phyloP scores from a whole-genome alignment of 2,329 filamentous ascomycete species.

The Hyphodiscus sp. region DNA sequence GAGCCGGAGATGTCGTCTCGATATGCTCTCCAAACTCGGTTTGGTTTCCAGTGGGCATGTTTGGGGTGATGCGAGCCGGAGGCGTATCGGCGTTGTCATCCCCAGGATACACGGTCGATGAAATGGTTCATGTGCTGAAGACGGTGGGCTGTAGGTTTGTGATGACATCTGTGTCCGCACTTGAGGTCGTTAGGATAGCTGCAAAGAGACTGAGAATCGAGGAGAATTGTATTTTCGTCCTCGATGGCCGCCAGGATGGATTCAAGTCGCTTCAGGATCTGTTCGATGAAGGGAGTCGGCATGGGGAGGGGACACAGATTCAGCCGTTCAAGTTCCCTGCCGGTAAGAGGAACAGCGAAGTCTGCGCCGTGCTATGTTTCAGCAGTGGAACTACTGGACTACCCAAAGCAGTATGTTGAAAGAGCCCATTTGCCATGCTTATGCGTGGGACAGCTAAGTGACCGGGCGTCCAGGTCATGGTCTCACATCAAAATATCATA shows the following conservation, averaged over 20 bases:
- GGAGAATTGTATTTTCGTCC: conserved; percentile 43
- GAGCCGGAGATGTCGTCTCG: conserved; percentile 45
- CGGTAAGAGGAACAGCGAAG: conserved; percentile 48
- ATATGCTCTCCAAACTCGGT: conserved; percentile 57
- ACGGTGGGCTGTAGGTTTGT: conserved; percentile 48
- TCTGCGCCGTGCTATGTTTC: conserved; percentile 46
- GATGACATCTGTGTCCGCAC: conserved; percentile 33
- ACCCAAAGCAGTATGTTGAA: conserved; percentile 37
- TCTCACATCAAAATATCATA: conserved; percentile 47
- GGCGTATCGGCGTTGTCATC: conserved; percentile 34
- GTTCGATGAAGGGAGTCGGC: conserved; percentile 22
- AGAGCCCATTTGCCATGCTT: not conserved
- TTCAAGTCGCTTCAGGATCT: conserved; percentile 13
- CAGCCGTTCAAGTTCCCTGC: conserved; percentile 40
- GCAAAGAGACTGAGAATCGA: conserved; percentile 47
- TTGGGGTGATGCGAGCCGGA: conserved; percentile 43
- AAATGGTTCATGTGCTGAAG: conserved; percentile 58
- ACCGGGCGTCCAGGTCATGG: conserved; percentile 37
- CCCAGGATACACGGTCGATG: conserved; percentile 58
- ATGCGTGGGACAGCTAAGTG: not conserved
- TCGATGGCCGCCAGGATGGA: conserved; percentile 39
- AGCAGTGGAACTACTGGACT: conserved; percentile 43
- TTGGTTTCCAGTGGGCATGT: conserved; percentile 58
- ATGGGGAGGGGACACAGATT: conserved; percentile 36
- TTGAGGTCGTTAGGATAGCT: conserved; percentile 47